A percentile compares a stretch with the other conserved stretches of the same genome.
Conservation (phyloP, 805 yeast genomes). For the Suhomyces prunicola region DNA sequence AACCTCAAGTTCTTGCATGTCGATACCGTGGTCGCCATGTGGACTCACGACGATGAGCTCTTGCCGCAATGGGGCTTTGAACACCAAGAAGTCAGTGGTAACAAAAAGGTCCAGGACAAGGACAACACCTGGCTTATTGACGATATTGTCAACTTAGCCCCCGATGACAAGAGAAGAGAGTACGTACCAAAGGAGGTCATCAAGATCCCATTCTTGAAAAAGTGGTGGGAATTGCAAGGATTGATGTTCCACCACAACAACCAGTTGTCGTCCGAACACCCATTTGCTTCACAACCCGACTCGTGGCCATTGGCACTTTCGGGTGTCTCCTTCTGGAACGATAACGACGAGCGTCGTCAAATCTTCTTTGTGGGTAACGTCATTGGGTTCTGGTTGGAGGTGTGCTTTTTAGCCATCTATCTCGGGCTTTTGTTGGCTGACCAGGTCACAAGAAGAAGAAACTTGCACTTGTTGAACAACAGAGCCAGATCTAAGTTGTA, state of each 20-base stretch:
- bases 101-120: conserved; percentile 68
- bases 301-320: conserved; percentile 86
- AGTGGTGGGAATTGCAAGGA: conserved; percentile 86
- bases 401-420: conserved; percentile 58
- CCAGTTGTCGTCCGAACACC: conserved; percentile 81
- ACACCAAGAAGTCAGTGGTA: conserved; percentile 95
- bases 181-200: conserved; percentile 64
- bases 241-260: conserved; percentile 93
- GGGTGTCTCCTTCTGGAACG: conserved; percentile 97
- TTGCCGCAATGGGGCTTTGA: conserved; percentile 94
- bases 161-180: conserved; percentile 55
- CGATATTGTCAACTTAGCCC: conserved; percentile 53
- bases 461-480: conserved; percentile 52
- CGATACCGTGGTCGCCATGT: conserved; percentile 86
- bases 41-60: conserved; percentile 81
- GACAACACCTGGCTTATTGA: conserved; percentile 78
- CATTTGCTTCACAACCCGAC: conserved; percentile 90
- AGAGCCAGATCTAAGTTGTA: conserved; percentile 68
- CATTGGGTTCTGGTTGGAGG: conserved; percentile 87
- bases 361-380: conserved; percentile 89
- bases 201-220: conserved; percentile 68
- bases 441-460: conserved; percentile 74
- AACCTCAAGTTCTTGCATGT: conserved; percentile 72
- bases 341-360: conserved; percentile 60
- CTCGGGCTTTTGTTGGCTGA: conserved; percentile 68